phyloP scores from a whole-genome alignment of 441 rosid genomes.

The Jatropha podagrica region DNA sequence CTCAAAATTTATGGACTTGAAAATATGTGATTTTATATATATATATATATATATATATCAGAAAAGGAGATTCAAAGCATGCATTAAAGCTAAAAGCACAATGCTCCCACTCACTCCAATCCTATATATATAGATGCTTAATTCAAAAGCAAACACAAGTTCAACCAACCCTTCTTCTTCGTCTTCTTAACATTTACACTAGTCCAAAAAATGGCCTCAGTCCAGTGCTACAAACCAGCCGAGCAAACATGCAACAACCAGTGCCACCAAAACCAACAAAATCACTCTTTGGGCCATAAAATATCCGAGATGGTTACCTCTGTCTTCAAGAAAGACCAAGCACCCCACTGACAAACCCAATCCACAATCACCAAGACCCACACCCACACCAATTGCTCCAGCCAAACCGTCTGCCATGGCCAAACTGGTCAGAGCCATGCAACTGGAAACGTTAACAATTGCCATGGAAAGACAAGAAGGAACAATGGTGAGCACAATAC shows the following conservation, averaged over 20 bases:
- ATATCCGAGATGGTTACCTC: slow-evolving; percentile 21
- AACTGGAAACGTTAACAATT: slow-evolving; percentile 5
- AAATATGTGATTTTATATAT: neutral
- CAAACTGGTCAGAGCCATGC: slow-evolving; percentile 4
- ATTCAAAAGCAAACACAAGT: neutral
- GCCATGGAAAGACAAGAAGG: slow-evolving; percentile 16
- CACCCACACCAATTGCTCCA: neutral
- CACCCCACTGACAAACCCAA: slow-evolving; percentile 21
- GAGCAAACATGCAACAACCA: slow-evolving; percentile 27
- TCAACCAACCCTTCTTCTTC: neutral
- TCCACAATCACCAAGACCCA: slow-evolving; percentile 20
- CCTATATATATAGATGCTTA: slow-evolving; percentile 23
- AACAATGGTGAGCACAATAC: slow-evolving; percentile 23
- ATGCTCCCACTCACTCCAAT: slow-evolving; percentile 10
- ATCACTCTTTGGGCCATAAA: neutral
- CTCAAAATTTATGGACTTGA: neutral
- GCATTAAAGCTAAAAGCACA: neutral
- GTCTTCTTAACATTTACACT: neutral
- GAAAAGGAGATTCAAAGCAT: slow-evolving; percentile 32
- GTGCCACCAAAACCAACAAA: neutral
- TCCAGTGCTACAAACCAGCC: slow-evolving; percentile 13
- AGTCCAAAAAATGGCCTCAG: slow-evolving; percentile 14
- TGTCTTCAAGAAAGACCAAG: slow-evolving; percentile 16
- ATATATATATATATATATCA: neutral
- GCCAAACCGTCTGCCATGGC: neutral